Base-by-base conservation (phyloP, 805 yeast species). In the Candida boidinii region DNA sequence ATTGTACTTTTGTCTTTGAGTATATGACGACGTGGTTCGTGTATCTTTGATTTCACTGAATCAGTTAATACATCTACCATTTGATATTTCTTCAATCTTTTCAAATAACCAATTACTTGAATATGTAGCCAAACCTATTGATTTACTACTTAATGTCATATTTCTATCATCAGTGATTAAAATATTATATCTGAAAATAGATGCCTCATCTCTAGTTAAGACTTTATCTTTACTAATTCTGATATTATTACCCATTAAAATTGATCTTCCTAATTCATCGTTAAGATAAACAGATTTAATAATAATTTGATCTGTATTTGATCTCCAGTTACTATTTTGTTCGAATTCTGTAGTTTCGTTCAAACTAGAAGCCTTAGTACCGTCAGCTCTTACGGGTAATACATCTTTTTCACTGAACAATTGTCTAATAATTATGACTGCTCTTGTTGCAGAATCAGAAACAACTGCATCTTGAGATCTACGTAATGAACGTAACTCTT, bases 401-500 rank as follows among this genome's bases (percentile, higher is more conserved):
- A 79, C 62, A 31, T 67, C 69, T 30, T 65, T 62, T 28, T 78
- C 76, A 14, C 66, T 50, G 43, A 74, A 76, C 32, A 82, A 56
- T 45, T 79, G 87, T 39, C 88, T 62, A 26, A 80, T 67, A 6
- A 81, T 78, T 4, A 82, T 78, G 6, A 82, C 87, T 1, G 87
- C 82, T 32, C 94, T 58, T 0, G 90, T 80, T 0, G 90, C 90
- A 2, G 87, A 79, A 50, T 82, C 92, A 2, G 85, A 73, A 14
- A 82, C 76, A 4, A 79, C 71, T 2, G 77, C 78, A 49, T 82
- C 92, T 13, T 74, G 70, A 1, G 85, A 76, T 44, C 80, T 72
- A 38, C 90, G 58, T 39, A 82, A 56, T 6, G 84, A 76, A 44
- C 90, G 57, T 38, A 82, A 58, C 47, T 82, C 92, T 58, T 81